Base-by-base conservation (phyloP, 2,329 filamentous ascomycete genomes). In the Pleoardoris graminearum region DNA sequence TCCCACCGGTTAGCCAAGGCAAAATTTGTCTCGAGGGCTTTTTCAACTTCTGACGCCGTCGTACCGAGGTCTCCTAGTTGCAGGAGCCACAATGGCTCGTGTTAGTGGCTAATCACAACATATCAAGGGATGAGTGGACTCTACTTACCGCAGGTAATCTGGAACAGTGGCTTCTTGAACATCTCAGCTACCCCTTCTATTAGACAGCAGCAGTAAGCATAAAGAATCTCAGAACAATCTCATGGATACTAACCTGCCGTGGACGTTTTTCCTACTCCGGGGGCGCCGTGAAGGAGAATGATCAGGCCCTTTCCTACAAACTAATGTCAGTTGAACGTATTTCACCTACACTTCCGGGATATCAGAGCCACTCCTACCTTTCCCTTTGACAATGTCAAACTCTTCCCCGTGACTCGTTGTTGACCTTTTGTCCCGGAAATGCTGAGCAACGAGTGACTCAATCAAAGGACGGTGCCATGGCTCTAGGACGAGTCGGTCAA, bases 391-490 rank as follows among this genome's bases (percentile, higher is more conserved):
- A 6, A 41, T 45, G n/a, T 45, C 51, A 7, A 53, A 36, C 6
- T 50, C 51, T n/a, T 41, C 45, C 21, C 35, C 35, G 7, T 39
- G n/a, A 5, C 38, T 27, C 11, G 37, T 44, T 5, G 27, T 48
- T 3, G 44, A 48, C 11, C 32, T 53, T 19, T 50, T 48, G 38
- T 53, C 50, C 11, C 50, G 45, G n/a, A 44, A 44, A 41, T 47
- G 50, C 14, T 52, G 50, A 3, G 50, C 50, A 41, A 52, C 36
- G 23, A 52, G 42, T 10, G 42, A 47, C 14, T 35, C 42, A n/a
- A 52, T 47, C 50, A 52, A 41, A 4, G 23, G 11, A n/a, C 27
- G 17, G 16, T 52, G 50, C 4, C 50, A 33, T 39, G 23, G 17
- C 21, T 46, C 42, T 3, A 52, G 21, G 1, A 47, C 50, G 11